Evolutionary conservation across 1,284 basidiomycete species (phyloP).

Genomic region (Apiotrichum mycotoxinovorans): DNA sequence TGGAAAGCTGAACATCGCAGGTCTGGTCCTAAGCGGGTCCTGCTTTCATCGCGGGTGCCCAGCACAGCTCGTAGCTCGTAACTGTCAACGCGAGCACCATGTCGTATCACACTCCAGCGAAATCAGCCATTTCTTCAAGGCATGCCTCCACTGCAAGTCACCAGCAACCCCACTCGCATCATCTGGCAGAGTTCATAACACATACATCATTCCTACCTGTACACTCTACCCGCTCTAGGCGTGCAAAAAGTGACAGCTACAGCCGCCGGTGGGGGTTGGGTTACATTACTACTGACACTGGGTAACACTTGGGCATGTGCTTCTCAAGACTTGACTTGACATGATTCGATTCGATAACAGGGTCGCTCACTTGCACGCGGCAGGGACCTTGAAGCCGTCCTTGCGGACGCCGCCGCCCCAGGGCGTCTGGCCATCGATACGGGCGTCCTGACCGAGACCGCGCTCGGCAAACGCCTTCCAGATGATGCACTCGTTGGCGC

Average conservation of each 20-base stretch:
- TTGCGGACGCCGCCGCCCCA: conserved; percentile 80
- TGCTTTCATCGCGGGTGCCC: too few species aligned
- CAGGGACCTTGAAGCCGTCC: conserved; percentile 53
- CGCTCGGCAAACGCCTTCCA: conserved; percentile 81
- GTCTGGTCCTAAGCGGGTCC: too few species aligned
- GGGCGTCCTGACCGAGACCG: conserved; percentile 73
- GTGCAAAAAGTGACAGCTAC: neutral
- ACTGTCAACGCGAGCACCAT: too few species aligned
- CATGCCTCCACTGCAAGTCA: too few species aligned
- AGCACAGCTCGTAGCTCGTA: too few species aligned
- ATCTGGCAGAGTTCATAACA: too few species aligned
- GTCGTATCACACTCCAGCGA: too few species aligned
- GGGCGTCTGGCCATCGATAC: conserved; percentile 73
- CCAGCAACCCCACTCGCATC: too few species aligned
- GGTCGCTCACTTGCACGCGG: conserved; percentile 41
- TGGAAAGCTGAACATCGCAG: too few species aligned
- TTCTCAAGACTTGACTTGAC: neutral
- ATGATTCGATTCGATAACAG: neutral
- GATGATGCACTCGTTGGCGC: conserved; percentile 85
- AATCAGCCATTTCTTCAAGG: too few species aligned
- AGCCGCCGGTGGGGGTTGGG: neutral
- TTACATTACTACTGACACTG: neutral
- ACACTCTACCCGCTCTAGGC: conserved; percentile 5
- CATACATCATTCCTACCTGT: neutral
- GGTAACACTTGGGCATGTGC: neutral